phyloP scores from a whole-genome alignment of 2,329 filamentous ascomycete species.

The Paecilomyces niveus region DNA sequence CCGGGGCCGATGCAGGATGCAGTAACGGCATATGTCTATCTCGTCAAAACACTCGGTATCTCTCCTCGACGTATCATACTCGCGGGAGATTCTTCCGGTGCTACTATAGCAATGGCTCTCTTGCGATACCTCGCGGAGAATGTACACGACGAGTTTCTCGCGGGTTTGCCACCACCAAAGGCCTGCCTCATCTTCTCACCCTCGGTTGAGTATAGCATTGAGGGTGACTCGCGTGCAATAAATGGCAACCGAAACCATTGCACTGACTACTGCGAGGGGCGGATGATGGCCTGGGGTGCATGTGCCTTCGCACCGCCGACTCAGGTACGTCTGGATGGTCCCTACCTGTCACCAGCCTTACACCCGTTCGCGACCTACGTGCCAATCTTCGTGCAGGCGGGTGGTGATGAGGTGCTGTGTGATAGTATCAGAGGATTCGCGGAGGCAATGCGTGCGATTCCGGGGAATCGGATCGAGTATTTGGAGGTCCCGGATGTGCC shows the following conservation, averaged over 20 bases:
- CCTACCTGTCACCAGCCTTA: constrained; percentile 10
- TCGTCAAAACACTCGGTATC: constrained; percentile 12
- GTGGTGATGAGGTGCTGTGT: constrained; percentile 9
- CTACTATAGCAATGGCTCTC: constrained; percentile 12
- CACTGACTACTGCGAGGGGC: constrained; percentile 8
- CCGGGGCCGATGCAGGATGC: constrained; percentile 17
- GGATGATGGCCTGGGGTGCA: constrained; percentile 12
- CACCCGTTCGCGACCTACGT: constrained; percentile 12
- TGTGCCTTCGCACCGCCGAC: constrained; percentile 8
- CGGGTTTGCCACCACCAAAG: constrained; percentile 3
- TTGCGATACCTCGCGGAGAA: constrained; percentile 11
- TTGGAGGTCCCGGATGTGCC: constrained; percentile 8
- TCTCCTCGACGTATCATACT: constrained; percentile 13
- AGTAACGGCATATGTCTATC: constrained; percentile 15
- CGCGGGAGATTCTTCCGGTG: constrained; percentile 15
- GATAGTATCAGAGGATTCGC: constrained; percentile 6
- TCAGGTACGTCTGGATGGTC: constrained; percentile 6
- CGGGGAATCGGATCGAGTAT: constrained; percentile 6
- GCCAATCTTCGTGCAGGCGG: constrained; percentile 9
- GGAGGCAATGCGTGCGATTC: background rate
- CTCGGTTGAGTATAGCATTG: constrained; percentile 4
- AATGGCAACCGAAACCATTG: constrained; percentile 3
- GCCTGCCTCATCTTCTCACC: constrained; percentile 12
- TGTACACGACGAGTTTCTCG: background rate
- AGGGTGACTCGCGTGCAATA: constrained; percentile 3